A percentile compares a stretch with the other conserved stretches of the same genome.
phyloP scores from a whole-genome alignment of 768 basidiomycete species.

The Psilocybe subaeruginosa region DNA sequence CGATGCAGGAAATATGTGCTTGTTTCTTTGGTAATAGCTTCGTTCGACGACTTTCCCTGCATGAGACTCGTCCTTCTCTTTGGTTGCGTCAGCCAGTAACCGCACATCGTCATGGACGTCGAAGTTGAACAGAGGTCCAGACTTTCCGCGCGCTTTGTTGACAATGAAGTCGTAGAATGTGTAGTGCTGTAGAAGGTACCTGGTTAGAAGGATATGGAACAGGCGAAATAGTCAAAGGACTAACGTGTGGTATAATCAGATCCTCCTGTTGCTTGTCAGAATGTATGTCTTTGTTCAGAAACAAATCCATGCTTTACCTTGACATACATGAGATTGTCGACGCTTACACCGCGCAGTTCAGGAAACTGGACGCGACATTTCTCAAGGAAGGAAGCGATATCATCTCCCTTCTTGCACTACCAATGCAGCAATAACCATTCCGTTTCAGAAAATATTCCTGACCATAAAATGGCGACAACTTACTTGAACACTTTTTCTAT shows the following conservation, averaged over 20 bases:
- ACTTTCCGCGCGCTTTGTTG: constrained; percentile 98
- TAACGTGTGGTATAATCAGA: constrained; percentile 93
- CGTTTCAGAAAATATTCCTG: background rate
- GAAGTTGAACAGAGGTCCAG: constrained; percentile 96
- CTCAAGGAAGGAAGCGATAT: constrained; percentile 83
- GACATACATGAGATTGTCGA: constrained; percentile 98
- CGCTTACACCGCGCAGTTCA: constrained; percentile 85
- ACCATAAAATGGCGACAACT: constrained; percentile 30
- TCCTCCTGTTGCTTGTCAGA: constrained; percentile 69
- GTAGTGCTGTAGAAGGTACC: constrained; percentile 67
- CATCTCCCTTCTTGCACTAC: constrained; percentile 97
- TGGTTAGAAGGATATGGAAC: background rate
- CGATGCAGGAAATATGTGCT: constrained; percentile 97
- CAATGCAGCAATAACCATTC: background rate
- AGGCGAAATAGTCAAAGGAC: background rate
- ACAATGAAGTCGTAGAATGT: constrained; percentile 99
- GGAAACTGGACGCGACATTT: constrained; percentile 94
- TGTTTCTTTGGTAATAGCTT: constrained; percentile 94
- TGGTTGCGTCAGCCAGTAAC: constrained; percentile 89
- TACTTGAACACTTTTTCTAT: constrained; percentile 89
- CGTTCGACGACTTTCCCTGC: constrained; percentile 98
- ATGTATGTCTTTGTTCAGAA: background rate
- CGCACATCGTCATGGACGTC: constrained; percentile 99
- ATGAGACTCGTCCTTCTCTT: constrained; percentile 98
- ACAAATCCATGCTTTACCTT: constrained; percentile 59